Conservation (phyloP, 495 filamentous ascomycete genomes). For the Aspergillus ellipticus region DNA sequence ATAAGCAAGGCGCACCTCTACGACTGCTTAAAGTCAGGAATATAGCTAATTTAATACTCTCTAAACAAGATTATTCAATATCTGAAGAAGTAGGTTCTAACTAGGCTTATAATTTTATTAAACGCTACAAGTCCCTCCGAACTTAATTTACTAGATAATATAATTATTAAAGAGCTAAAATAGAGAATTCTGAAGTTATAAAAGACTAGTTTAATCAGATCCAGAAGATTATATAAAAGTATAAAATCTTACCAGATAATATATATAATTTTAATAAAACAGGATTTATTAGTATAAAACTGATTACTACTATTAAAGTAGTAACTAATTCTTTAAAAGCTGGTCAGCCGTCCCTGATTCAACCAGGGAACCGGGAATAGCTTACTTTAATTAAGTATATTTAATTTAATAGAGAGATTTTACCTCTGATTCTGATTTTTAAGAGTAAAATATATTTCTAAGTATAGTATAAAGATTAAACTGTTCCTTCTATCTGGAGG, state of each 20-base stretch:
- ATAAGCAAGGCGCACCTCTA: background rate
- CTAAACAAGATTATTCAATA: background rate
- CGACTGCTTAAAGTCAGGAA: background rate
- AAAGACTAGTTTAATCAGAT: slow-evolving; percentile 1
- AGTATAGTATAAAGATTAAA: too few species aligned
- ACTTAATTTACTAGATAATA: too few species aligned
- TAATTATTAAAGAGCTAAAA: slow-evolving; percentile 28
- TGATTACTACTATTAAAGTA: slow-evolving; percentile 25
- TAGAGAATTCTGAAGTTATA: background rate
- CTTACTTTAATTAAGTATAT: slow-evolving; percentile 27
- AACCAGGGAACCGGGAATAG: slow-evolving; percentile 20
- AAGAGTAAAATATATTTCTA: too few species aligned
- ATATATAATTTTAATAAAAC: slow-evolving; percentile 47
- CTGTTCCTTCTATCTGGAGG: too few species aligned
- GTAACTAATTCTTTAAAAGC: slow-evolving; percentile 20
- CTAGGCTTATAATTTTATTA: too few species aligned
- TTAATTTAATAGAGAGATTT: slow-evolving; percentile 15
- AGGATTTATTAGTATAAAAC: slow-evolving; percentile 35
- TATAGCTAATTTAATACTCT: slow-evolving; percentile 1
- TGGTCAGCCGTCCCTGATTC: slow-evolving; percentile 20
- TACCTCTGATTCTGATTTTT: slow-evolving; percentile 26
- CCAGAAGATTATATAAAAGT: too few species aligned
- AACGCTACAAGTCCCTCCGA: too few species aligned
- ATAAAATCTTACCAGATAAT: slow-evolving; percentile 28
- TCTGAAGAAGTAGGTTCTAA: too few species aligned